Evolutionary conservation across 2,329 filamentous ascomycete species (phyloP).

Genomic region (Metarhizium guizhouense): DNA sequence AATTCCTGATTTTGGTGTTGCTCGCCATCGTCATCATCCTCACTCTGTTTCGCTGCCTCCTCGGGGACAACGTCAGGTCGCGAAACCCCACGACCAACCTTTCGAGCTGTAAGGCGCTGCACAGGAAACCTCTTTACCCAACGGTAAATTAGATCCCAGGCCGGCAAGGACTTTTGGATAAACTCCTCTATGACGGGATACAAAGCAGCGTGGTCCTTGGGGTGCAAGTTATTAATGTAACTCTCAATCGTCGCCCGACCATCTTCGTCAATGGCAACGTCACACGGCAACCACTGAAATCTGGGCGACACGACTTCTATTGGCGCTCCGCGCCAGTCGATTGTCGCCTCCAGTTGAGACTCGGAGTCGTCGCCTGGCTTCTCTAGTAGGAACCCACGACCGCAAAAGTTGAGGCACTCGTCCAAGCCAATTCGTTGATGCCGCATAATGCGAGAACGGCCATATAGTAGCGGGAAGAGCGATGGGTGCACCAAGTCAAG

Average conservation of each 20-base stretch:
- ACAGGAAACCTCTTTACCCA: conserved; percentile 19
- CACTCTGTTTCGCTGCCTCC: no score
- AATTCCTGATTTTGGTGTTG: no score
- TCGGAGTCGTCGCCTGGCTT: no score
- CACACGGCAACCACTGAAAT: conserved; percentile 41
- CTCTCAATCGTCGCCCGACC: conserved; percentile 32
- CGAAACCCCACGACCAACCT: conserved; percentile 1
- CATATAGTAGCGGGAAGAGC: conserved; percentile 51
- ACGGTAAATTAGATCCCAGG: conserved; percentile 32
- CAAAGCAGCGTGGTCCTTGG: conserved; percentile 24
- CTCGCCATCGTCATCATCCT: no score
- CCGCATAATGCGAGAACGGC: conserved; percentile 28
- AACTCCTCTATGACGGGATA: conserved; percentile 33
- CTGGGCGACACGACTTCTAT: neutral
- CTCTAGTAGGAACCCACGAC: conserved; percentile 6
- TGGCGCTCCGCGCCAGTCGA: conserved; percentile 7
- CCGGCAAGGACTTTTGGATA: conserved; percentile 30
- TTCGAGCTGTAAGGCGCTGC: conserved; percentile 15
- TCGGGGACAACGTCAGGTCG: no score
- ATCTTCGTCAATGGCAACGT: conserved; percentile 31
- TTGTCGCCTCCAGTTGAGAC: no score
- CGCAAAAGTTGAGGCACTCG: conserved; percentile 24
- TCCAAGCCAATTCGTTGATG: conserved; percentile 25
- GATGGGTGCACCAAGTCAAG: conserved; percentile 57
- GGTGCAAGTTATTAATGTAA: conserved; percentile 48